Evolutionary conservation across 2,329 filamentous ascomycete species (phyloP).

Genomic region (Aureobasidium sp.): DNA sequence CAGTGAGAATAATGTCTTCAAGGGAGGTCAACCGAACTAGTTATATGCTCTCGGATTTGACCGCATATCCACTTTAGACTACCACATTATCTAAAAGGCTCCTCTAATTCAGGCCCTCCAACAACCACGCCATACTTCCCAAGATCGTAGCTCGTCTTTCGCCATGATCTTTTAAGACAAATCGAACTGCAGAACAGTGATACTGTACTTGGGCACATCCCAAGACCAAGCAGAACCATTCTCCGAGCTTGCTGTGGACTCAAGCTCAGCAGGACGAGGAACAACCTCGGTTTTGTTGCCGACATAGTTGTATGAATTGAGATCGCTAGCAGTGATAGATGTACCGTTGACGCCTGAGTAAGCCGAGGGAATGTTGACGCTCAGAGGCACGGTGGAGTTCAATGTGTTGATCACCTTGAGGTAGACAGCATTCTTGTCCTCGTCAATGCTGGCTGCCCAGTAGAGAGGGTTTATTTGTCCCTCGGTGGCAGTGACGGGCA

Average conservation of each 20-base stretch:
- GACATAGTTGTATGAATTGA: constrained; percentile 25
- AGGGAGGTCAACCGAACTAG: too few relatives aligned
- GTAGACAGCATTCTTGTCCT: constrained; percentile 16
- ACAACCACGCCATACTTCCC: not conserved
- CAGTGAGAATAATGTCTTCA: too few relatives aligned
- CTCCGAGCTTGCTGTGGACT: not conserved
- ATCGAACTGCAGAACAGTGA: constrained; percentile 25
- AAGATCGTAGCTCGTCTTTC: not conserved
- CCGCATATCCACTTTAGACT: too few relatives aligned
- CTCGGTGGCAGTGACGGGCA: constrained; percentile 22
- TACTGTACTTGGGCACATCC: constrained; percentile 22
- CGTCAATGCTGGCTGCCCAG: constrained; percentile 27
- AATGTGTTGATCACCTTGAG: constrained; percentile 24
- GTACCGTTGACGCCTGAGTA: constrained; percentile 26
- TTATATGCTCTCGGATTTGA: too few relatives aligned
- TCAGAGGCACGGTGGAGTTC: constrained; percentile 21
- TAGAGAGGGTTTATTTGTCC: constrained; percentile 28
- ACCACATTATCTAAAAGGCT: too few relatives aligned
- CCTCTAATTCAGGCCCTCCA: not conserved
- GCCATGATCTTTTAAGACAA: not conserved
- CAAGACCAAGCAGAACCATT: constrained; percentile 20
- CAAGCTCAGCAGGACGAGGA: constrained; percentile 20
- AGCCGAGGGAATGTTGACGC: constrained; percentile 19
- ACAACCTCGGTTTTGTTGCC: constrained; percentile 23
- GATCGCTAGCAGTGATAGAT: constrained; percentile 21